Base-by-base conservation (phyloP, 1,139 yeast species). In the Yamadazyma diospyri region DNA sequence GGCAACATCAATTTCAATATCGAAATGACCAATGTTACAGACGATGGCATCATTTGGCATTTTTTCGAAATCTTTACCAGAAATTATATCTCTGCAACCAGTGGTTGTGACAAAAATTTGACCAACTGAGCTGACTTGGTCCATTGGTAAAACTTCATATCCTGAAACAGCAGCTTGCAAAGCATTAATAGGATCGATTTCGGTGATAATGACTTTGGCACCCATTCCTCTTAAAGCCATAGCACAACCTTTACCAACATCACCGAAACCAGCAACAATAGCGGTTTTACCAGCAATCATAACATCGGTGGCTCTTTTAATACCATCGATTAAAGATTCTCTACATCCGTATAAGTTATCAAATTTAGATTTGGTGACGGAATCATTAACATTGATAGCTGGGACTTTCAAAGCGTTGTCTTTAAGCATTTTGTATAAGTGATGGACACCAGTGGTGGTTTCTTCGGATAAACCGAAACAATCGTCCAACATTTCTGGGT, bases 21-120 rank as follows among this genome's bases (percentile, higher is more conserved):
- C 99, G 59, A 92, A 92, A 76, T 92, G 99, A 67, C 99, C 99
- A 74, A 92, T 92, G 95, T 92, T 92, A 78, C 97, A 94, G 46
- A 92, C 98, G 65, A 92, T 94, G 57, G 99, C 98, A 64, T 92
- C 98, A 71, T 92, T 95, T 71, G 97, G 97, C 98, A 92, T 92
- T 53, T 68, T 71, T 55, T 72, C 72, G 67, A 92, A 92, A 75
- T 92, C 95, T 54, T 71, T 74, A 59, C 87, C 88, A 50, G 84
- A 81, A 72, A 92, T 88, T 65, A 92, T 92, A 68, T 92, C 98
- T 75, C 97, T 88, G 77, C 97, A 89, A 64, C 99, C 99, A 50
- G 99, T 92, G 68, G 99, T 94, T 65, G 99, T 92, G 59, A 92
- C 99, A 54, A 92, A 92, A 69, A 92, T 86, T 78, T 94, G 98